Conservation (phyloP, 768 basidiomycete genomes). For the Vararia minispora region DNA sequence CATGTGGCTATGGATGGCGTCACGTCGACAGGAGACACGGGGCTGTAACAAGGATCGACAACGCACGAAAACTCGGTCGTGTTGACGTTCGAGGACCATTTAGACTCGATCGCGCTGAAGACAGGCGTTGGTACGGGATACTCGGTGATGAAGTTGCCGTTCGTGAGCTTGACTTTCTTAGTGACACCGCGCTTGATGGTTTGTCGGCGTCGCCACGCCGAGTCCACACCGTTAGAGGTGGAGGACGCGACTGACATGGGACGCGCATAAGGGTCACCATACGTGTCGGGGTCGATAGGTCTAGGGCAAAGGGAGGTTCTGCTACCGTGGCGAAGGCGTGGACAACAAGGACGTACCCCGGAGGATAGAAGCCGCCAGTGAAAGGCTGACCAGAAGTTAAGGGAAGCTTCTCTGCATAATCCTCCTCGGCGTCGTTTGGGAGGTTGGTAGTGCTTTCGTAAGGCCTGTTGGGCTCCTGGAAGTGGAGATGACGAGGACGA, state of each 20-base stretch:
- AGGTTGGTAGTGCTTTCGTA: conserved; percentile 51
- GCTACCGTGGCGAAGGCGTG: conserved; percentile 4
- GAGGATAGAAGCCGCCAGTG: conserved; percentile 63
- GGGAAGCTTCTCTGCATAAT: conserved; percentile 68
- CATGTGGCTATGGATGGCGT: conserved; percentile 55
- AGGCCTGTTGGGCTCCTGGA: conserved; percentile 47
- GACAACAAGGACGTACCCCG: conserved; percentile 37
- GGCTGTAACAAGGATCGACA: too few relatives aligned
- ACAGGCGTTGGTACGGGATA: conserved; percentile 83
- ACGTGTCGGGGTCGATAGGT: conserved; percentile 42
- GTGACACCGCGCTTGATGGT: conserved; percentile 89
- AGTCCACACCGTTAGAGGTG: conserved; percentile 25
- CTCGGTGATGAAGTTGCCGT: conserved; percentile 88
- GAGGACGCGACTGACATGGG: conserved; percentile 29
- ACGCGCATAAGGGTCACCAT: conserved; percentile 57
- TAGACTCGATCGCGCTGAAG: conserved; percentile 68
- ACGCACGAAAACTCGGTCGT: conserved; percentile 88
- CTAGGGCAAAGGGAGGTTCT: conserved; percentile 7
- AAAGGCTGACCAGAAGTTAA: conserved; percentile 47
- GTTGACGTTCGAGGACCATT: conserved; percentile 50
- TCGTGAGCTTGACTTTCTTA: conserved; percentile 87
- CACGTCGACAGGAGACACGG: conserved; percentile 3
- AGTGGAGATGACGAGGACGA: conserved; percentile 48
- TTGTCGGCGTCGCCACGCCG: conserved; percentile 60
- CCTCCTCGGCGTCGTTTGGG: conserved; percentile 52